Conservation (phyloP, 2,329 filamentous ascomycete genomes). For the Xylogone sp. region DNA sequence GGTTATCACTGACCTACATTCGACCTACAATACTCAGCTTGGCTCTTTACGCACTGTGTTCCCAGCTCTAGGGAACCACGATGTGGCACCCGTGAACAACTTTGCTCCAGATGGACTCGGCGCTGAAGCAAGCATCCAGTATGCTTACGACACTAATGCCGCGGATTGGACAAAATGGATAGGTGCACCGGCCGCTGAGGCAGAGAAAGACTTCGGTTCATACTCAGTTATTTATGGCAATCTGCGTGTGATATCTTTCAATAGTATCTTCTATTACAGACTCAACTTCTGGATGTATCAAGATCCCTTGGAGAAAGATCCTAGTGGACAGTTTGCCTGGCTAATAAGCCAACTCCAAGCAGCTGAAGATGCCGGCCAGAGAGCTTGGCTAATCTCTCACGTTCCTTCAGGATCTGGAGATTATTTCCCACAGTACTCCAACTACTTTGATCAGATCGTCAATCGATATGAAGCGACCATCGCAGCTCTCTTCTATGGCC, state of each 20-base stretch:
- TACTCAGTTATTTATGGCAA: constrained; percentile 31
- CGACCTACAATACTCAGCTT: constrained; percentile 30
- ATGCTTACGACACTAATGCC: constrained; percentile 34
- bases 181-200: constrained; percentile 22
- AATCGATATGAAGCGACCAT: constrained; percentile 26
- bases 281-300: constrained; percentile 37
- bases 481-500: constrained; percentile 29
- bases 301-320: constrained; percentile 33
- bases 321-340: constrained; percentile 30
- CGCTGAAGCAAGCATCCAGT: constrained; percentile 28
- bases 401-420: constrained; percentile 30
- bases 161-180: constrained; percentile 31
- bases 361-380: constrained; percentile 31
- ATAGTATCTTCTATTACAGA: constrained; percentile 38
- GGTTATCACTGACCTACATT: constrained; percentile 30
- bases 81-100: constrained; percentile 31
- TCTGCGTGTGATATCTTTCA: constrained; percentile 38
- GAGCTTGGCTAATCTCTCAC: constrained; percentile 34
- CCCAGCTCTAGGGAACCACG: constrained; percentile 36
- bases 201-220: constrained; percentile 28
- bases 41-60: constrained; percentile 29
- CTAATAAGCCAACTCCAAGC: constrained; percentile 33
- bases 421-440: constrained; percentile 31
- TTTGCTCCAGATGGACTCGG: constrained; percentile 28
- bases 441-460: constrained; percentile 30